Conservation (phyloP, 2,329 filamentous ascomycete genomes). For the Talaromyces sp. region DNA sequence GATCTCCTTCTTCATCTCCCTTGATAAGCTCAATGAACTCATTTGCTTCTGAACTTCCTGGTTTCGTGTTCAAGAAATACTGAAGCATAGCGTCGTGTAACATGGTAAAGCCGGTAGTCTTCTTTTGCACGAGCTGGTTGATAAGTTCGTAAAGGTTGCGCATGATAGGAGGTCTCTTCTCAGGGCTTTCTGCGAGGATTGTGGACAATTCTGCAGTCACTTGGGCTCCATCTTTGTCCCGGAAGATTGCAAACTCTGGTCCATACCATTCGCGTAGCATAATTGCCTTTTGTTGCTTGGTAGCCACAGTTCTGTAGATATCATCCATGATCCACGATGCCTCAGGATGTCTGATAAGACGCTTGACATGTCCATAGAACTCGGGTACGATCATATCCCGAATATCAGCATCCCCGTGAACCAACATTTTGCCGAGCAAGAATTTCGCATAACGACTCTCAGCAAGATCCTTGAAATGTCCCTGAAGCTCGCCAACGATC, state of each 20-base stretch:
- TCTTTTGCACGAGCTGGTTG: slow-evolving; percentile 92
- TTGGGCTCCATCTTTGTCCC: slow-evolving; percentile 51
- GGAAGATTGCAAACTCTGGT: slow-evolving; percentile 82
- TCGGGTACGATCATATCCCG: slow-evolving; percentile 86
- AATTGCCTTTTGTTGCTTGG: slow-evolving; percentile 76
- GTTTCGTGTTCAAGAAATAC: slow-evolving; percentile 78
- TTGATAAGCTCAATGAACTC: slow-evolving; percentile 90
- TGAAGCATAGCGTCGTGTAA: slow-evolving; percentile 98
- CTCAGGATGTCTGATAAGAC: slow-evolving; percentile 92
- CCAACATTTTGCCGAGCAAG: slow-evolving; percentile 88
- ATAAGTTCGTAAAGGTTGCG: slow-evolving; percentile 80
- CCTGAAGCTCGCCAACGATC: slow-evolving; percentile 83
- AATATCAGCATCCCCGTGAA: slow-evolving; percentile 85
- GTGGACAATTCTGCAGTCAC: slow-evolving; percentile 64
- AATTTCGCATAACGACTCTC: slow-evolving; percentile 98
- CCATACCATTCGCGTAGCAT: slow-evolving; percentile 96
- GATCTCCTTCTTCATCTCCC: slow-evolving; percentile 83
- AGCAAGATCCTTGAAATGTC: slow-evolving; percentile 77
- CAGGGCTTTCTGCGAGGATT: slow-evolving; percentile 73
- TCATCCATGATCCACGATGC: slow-evolving; percentile 98
- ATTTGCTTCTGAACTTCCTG: slow-evolving; percentile 73
- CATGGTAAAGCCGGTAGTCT: slow-evolving; percentile 94
- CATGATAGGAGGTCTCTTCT: slow-evolving; percentile 85
- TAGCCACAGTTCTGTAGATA: slow-evolving; percentile 85
- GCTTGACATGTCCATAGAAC: slow-evolving; percentile 90